Evolutionary conservation across 2,329 filamentous ascomycete species (phyloP).

Genomic region (Microsporum canis): DNA sequence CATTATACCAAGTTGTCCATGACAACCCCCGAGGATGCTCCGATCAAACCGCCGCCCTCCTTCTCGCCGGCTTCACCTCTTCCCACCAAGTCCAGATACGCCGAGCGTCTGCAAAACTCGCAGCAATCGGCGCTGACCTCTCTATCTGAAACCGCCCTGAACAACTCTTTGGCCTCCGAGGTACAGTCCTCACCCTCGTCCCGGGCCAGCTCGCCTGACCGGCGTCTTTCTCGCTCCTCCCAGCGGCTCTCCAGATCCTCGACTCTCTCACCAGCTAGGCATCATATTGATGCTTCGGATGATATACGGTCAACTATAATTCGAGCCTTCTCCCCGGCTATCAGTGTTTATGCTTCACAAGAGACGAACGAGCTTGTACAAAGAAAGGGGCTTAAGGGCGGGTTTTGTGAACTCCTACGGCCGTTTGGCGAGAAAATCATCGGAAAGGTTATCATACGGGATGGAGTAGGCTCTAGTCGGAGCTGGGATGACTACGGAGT

Average conservation of each 20-base stretch:
- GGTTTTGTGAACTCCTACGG: constrained; percentile 72
- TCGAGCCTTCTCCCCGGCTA: constrained; percentile 76
- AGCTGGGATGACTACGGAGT: constrained; percentile 84
- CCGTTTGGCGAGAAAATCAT: constrained; percentile 83
- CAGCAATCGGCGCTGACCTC: constrained; percentile 28
- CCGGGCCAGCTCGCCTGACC: constrained; percentile 55
- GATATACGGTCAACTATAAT: constrained; percentile 58
- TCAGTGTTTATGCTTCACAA: constrained; percentile 73
- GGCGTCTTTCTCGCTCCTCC: constrained; percentile 47
- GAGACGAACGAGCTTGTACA: constrained; percentile 72
- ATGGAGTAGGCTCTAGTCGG: constrained; percentile 75
- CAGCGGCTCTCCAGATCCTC: constrained; percentile 38
- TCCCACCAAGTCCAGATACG: constrained; percentile 49
- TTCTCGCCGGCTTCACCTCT: constrained; percentile 54
- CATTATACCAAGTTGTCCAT: constrained; percentile 41
- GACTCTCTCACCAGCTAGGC: constrained; percentile 39
- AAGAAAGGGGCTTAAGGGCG: constrained; percentile 73
- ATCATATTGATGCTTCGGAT: constrained; percentile 42
- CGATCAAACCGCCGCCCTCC: constrained; percentile 57
- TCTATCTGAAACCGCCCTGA: constrained; percentile 39
- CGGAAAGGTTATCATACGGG: constrained; percentile 79
- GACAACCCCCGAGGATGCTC: constrained; percentile 56
- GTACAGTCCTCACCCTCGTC: constrained; percentile 49
- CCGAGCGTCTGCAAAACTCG: constrained; percentile 41
- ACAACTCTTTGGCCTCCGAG: constrained; percentile 47